These are phyloP conservation scores for Gaultheria prostrata DNA, from an alignment of 148 eudicot species.

Conservation along the genomic window DNA sequence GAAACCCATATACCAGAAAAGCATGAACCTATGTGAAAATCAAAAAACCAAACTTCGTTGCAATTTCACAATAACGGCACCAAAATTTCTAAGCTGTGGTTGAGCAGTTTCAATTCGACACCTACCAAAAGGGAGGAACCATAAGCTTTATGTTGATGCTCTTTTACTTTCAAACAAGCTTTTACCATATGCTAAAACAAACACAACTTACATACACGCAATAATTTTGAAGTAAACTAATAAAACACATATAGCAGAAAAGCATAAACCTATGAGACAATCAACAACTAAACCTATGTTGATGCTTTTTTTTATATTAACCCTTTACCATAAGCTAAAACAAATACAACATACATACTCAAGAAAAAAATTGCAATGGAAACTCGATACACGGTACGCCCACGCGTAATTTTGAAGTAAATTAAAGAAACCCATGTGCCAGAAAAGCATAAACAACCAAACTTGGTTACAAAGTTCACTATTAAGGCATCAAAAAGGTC, in stretches of 20 bases:
- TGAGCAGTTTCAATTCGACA: no score
- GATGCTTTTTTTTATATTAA: background rate
- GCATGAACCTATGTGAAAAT: no score
- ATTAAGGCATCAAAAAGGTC: background rate
- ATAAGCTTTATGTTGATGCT: background rate
- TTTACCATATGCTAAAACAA: background rate
- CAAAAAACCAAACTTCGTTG: no score
- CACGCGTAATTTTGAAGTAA: background rate
- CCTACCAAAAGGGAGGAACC: no score
- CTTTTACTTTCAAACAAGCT: background rate
- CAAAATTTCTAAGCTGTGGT: no score
- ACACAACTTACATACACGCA: background rate
- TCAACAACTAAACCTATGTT: background rate
- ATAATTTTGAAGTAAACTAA: background rate
- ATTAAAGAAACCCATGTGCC: background rate
- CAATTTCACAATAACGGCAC: no score
- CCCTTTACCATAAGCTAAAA: background rate
- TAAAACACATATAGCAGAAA: background rate
- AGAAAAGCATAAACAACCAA: background rate
- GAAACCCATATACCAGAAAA: no score
- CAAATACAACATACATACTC: background rate
- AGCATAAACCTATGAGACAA: background rate
- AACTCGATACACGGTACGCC: background rate
- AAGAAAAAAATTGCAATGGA: background rate
- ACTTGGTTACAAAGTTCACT: background rate